Conservation (phyloP, 2,329 filamentous ascomycete genomes). For the Diaporthe ampelina region DNA sequence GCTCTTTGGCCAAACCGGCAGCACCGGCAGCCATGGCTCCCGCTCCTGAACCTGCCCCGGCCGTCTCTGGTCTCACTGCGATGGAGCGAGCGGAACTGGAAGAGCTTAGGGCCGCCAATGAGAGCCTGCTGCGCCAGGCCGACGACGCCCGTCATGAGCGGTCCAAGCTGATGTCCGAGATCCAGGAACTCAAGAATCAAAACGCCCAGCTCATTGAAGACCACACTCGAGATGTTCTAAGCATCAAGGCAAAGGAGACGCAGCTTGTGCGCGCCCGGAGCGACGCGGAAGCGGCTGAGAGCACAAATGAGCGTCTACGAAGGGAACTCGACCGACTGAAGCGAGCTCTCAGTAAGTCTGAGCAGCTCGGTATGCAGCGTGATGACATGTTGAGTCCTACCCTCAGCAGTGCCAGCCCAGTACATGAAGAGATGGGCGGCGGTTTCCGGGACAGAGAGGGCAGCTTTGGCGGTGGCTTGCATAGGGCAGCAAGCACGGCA, state of each 20-base stretch:
- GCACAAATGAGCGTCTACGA: constrained; percentile 84
- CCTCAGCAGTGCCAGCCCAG: constrained; percentile 63
- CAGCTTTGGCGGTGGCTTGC: constrained; percentile 32
- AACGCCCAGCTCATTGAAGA: constrained; percentile 98
- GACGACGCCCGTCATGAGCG: constrained; percentile 89
- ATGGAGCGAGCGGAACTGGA: constrained; percentile 94
- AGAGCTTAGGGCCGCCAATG: constrained; percentile 87
- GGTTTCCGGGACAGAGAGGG: constrained; percentile 35
- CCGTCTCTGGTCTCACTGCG: constrained; percentile 74
- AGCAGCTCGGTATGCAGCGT: constrained; percentile 57
- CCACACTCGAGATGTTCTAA: constrained; percentile 93
- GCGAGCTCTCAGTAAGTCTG: constrained; percentile 79
- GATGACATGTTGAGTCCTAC: constrained; percentile 39
- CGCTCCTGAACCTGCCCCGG: constrained; percentile 69
- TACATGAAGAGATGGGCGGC: constrained; percentile 69
- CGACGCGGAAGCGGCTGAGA: constrained; percentile 90
- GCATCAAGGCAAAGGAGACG: constrained; percentile 98
- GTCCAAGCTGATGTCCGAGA: constrained; percentile 84
- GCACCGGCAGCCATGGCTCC: constrained; percentile 63
- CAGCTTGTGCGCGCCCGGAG: constrained; percentile 92
- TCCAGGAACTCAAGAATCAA: constrained; percentile 95
- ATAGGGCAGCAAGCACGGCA: constrained; percentile 38
- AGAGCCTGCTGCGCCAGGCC: constrained; percentile 79
- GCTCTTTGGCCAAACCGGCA: constrained; percentile 84
- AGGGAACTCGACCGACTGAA: constrained; percentile 95